Evolutionary conservation across 208 protist species (phyloP).

Genomic region (Crithidia bombi): DNA sequence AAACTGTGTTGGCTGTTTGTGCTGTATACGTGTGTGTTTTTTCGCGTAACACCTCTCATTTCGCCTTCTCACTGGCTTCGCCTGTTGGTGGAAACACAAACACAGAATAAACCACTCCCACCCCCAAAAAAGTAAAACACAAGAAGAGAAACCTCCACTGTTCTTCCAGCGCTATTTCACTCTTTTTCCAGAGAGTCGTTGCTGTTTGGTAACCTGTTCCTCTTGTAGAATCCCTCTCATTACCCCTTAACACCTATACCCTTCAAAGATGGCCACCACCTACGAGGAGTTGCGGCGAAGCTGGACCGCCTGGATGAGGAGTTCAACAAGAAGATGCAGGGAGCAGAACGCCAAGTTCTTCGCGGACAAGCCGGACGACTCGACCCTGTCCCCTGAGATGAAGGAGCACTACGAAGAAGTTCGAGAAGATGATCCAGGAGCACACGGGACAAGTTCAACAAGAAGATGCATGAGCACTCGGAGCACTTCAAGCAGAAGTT

Average conservation of each 20-base stretch:
- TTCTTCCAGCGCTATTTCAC: too few relatives aligned
- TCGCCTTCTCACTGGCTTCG: too few relatives aligned
- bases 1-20: too few relatives aligned
- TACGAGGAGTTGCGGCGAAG: slow-evolving; percentile 86
- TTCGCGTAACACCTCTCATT: too few relatives aligned
- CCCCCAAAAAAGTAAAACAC: too few relatives aligned
- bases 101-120: background rate
- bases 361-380: slow-evolving; percentile 90
- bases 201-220: too few relatives aligned
- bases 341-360: slow-evolving; percentile 94
- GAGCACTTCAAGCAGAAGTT: slow-evolving; percentile 93
- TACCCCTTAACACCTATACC: background rate
- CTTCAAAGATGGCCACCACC: slow-evolving; percentile 79
- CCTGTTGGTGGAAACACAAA: too few relatives aligned
- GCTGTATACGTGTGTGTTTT: too few relatives aligned
- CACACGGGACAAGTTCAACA: slow-evolving; percentile 93
- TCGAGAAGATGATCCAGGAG: slow-evolving; percentile 93
- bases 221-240: slow-evolving; percentile 7
- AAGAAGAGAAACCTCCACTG: too few relatives aligned
- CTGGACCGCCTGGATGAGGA: slow-evolving; percentile 91
- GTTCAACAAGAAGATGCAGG: slow-evolving; percentile 92
- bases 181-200: too few relatives aligned
- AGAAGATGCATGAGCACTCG: slow-evolving; percentile 92
- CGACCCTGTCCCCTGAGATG: slow-evolving; percentile 89
- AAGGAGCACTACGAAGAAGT: slow-evolving; percentile 94